Conservation (phyloP, 192 early-diverging fungal genomes). For the Haplosporangium gracile region DNA sequence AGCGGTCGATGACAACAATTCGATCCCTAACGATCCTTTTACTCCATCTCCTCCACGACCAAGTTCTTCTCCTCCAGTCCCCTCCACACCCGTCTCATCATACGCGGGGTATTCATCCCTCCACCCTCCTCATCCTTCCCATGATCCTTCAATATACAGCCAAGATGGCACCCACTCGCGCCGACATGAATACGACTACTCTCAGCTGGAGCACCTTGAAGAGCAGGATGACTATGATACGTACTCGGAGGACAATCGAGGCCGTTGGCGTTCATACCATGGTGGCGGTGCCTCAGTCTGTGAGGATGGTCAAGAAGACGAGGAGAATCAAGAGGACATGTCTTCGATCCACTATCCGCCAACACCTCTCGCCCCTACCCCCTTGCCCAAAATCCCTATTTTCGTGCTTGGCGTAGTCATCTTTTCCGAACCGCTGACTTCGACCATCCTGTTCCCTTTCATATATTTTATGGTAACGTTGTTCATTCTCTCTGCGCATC, state of each 20-base stretch:
- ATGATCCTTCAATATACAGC: neutral
- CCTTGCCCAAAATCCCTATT: constrained; percentile 51
- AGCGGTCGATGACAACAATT: neutral
- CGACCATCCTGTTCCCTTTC: constrained; percentile 84
- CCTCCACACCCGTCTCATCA: neutral
- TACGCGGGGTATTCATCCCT: neutral
- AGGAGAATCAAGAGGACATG: constrained; percentile 9
- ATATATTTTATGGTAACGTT: constrained; percentile 83
- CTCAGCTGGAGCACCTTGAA: constrained; percentile 18
- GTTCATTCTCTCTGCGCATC: neutral
- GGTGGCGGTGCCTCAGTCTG: neutral
- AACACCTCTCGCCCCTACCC: constrained; percentile 28
- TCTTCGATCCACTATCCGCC: constrained; percentile 3
- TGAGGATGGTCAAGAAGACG: neutral
- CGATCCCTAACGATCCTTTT: neutral
- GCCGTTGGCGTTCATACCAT: neutral
- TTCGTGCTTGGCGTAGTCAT: constrained; percentile 57
- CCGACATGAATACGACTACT: neutral
- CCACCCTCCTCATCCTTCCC: neutral
- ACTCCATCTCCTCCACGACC: neutral
- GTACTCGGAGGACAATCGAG: neutral
- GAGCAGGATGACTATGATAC: constrained; percentile 24
- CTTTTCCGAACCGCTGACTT: constrained; percentile 79
- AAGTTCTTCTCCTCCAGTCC: neutral
- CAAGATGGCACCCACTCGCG: neutral